Conservation (phyloP, 306 rosid species). For the Elaeagnus macrophylla region DNA sequence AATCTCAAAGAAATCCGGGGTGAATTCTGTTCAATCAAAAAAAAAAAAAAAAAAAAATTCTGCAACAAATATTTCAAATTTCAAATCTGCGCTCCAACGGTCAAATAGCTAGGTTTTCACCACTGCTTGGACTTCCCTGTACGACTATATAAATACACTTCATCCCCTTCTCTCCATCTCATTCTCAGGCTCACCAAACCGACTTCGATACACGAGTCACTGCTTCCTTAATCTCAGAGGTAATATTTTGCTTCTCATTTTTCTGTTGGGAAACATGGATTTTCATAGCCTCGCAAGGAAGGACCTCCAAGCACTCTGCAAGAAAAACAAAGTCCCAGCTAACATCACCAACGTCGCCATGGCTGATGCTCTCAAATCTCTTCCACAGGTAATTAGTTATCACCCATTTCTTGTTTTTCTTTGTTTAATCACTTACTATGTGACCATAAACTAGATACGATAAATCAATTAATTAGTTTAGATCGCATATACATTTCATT, state of each 20-base stretch:
- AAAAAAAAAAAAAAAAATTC: not conserved
- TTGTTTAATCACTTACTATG: not conserved
- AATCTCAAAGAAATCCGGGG: too few species aligned
- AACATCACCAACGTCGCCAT: conserved; percentile 75
- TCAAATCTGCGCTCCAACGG: conserved; percentile 52
- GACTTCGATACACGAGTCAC: not conserved
- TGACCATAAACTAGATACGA: not conserved
- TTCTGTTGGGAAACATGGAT: conserved; percentile 36
- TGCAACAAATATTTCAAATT: conserved; percentile 18
- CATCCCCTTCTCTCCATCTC: conserved; percentile 9
- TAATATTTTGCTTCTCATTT: conserved; percentile 47
- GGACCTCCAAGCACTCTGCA: conserved; percentile 77
- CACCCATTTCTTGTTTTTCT: not conserved
- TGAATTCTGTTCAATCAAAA: too few species aligned
- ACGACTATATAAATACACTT: not conserved
- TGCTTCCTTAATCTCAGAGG: not conserved
- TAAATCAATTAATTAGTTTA: too few species aligned
- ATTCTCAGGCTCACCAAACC: not conserved
- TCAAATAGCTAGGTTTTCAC: conserved; percentile 36
- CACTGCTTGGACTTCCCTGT: conserved; percentile 6
- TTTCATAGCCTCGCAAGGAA: conserved; percentile 67
- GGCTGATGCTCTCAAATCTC: conserved; percentile 71
- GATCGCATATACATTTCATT: too few species aligned
- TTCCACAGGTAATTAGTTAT: conserved; percentile 30
- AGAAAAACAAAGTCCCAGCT: conserved; percentile 88